Percentiles rank a stretch among this genome's conserved stretches.
These are phyloP conservation scores for Ligustrum vulgare DNA, from an alignment of 257 asterid species.

Conservation along the genomic window DNA sequence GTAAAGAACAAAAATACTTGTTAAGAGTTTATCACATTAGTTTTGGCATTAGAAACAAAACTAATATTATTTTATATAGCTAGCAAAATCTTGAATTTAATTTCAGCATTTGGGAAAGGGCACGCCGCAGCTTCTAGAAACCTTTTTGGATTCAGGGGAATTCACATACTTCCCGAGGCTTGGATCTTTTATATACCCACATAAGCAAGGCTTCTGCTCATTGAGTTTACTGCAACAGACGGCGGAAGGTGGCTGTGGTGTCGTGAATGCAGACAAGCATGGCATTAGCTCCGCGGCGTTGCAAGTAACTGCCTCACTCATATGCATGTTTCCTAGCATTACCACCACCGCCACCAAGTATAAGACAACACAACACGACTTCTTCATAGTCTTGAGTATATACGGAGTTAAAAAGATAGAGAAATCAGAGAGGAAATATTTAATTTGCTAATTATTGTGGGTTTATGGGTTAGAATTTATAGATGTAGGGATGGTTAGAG, in stretches of 20 bases:
- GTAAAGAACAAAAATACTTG: too few species aligned
- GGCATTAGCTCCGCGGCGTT: constrained; percentile 15
- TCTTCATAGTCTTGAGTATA: background rate
- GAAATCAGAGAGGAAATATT: too few species aligned
- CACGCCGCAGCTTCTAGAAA: constrained; percentile 21
- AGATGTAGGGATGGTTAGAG: too few species aligned
- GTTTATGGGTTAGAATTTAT: too few species aligned
- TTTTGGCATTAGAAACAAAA: too few species aligned
- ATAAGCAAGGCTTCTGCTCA: constrained; percentile 31
- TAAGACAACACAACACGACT: background rate
- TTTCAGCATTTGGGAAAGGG: constrained; percentile 16
- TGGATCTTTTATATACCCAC: constrained; percentile 27
- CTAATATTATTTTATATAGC: too few species aligned
- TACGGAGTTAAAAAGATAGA: too few species aligned
- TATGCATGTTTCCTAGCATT: background rate
- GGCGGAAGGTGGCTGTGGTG: constrained; percentile 16
- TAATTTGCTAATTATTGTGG: too few species aligned
- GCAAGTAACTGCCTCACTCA: constrained; percentile 16
- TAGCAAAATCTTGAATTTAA: too few species aligned
- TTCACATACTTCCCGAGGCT: constrained; percentile 1
- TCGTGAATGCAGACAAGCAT: constrained; percentile 14
- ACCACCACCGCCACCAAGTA: background rate
- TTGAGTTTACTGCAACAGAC: constrained; percentile 27
- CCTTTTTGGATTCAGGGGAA: constrained; percentile 18
- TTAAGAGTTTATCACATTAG: too few species aligned